Percentiles rank a stretch among this genome's conserved stretches.
These are phyloP conservation scores for Fusarium sp. DNA, from an alignment of 2,329 filamentous ascomycete genomes.

Conservation along the genomic window DNA sequence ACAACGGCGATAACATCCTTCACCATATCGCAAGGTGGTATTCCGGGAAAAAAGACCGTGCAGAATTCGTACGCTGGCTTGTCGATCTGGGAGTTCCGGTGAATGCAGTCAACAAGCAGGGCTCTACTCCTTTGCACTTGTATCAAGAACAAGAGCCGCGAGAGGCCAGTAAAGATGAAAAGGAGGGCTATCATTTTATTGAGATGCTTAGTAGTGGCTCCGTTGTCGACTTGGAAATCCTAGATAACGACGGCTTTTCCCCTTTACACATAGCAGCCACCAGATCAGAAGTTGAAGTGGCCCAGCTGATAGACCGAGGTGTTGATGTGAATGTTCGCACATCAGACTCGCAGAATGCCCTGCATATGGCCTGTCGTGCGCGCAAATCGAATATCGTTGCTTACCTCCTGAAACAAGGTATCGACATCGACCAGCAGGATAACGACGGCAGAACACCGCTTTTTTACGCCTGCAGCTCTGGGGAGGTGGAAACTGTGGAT, in stretches of 20 bases:
- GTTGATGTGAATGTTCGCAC: slow-evolving; percentile 22
- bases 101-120: slow-evolving; percentile 30
- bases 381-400: slow-evolving; percentile 21
- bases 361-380: slow-evolving; percentile 38
- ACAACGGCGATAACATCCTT: slow-evolving; percentile 27
- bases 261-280: slow-evolving; percentile 32
- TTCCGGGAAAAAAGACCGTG: background rate
- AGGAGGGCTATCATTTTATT: slow-evolving; percentile 3
- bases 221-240: slow-evolving; percentile 20
- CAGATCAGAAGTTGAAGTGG: slow-evolving; percentile 15
- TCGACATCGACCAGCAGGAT: slow-evolving; percentile 32
- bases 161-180: too few relatives aligned
- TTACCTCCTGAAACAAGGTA: background rate
- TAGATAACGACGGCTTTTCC: slow-evolving; percentile 25
- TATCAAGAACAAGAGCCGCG: background rate
- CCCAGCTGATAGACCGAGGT: slow-evolving; percentile 8
- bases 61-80: slow-evolving; percentile 16
- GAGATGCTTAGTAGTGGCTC: slow-evolving; percentile 5
- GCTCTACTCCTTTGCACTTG: slow-evolving; percentile 32
- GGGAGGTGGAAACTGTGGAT: slow-evolving; percentile 29
- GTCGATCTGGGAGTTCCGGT: slow-evolving; percentile 21
- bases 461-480: slow-evolving; percentile 36
- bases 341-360: slow-evolving; percentile 22
- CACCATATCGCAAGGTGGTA: slow-evolving; percentile 21
- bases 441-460: slow-evolving; percentile 31